Evolutionary conservation across 1,284 basidiomycete species (phyloP).

Genomic region (Leccinum variabile): DNA sequence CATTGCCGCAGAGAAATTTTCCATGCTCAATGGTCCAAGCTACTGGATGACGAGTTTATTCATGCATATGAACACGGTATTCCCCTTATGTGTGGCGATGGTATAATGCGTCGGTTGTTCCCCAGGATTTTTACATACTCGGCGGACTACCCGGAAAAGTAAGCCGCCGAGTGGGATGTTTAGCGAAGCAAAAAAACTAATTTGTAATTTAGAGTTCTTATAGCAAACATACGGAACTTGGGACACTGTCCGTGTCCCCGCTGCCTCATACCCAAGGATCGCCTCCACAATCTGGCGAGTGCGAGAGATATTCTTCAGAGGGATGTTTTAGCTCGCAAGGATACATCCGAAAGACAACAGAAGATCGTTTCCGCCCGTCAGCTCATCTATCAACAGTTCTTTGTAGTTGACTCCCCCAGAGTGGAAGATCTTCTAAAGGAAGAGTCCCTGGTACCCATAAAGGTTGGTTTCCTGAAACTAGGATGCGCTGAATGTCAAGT

Average conservation of each 20-base stretch:
- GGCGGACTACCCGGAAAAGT: neutral
- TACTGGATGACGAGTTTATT: neutral
- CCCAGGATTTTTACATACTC: neutral
- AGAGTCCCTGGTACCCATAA: neutral
- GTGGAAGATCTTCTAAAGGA: neutral
- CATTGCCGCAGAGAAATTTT: too few relatives aligned
- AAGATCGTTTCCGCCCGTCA: neutral
- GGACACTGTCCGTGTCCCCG: neutral
- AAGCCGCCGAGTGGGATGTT: neutral
- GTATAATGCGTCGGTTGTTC: neutral
- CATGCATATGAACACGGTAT: neutral
- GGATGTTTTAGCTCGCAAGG: neutral
- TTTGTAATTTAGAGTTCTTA: neutral
- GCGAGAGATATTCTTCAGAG: neutral
- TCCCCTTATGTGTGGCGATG: neutral
- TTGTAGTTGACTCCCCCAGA: neutral
- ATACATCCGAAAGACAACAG: neutral
- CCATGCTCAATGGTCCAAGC: neutral
- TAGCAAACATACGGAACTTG: neutral
- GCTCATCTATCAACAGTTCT: neutral
- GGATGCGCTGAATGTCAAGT: too few relatives aligned
- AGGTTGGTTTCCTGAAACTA: neutral
- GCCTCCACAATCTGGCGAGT: neutral
- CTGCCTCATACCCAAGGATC: neutral
- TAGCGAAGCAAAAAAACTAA: neutral